Conservation (phyloP, 2,329 filamentous ascomycete genomes). For the Diaporthe capsici region DNA sequence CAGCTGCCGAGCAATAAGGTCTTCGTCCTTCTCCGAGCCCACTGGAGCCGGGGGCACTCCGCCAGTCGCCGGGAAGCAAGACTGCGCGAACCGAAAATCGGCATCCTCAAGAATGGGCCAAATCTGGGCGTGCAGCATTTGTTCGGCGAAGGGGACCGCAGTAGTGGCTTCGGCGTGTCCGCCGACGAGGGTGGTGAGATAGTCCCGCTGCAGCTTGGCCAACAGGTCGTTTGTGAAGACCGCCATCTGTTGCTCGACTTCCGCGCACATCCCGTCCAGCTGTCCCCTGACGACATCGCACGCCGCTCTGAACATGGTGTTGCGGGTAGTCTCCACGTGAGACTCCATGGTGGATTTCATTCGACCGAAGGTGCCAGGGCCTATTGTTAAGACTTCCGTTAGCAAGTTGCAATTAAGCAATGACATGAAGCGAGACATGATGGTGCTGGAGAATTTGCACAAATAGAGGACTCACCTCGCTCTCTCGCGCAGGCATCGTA, state of each 20-base stretch:
- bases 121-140: neutral
- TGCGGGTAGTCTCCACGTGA: constrained; percentile 57
- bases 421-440: neutral
- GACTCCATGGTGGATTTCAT: constrained; percentile 66
- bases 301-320: constrained; percentile 65
- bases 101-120: neutral
- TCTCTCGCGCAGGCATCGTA: constrained; percentile 63
- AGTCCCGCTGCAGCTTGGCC: constrained; percentile 17
- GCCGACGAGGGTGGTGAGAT: neutral
- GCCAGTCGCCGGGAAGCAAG: neutral
- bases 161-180: neutral
- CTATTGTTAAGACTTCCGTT: constrained; percentile 42
- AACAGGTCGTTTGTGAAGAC: neutral
- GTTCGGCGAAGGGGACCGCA: neutral
- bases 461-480: constrained; percentile 49
- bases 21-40: neutral
- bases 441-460: no score
- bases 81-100: constrained; percentile 1
- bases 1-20: constrained; percentile 5
- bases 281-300: constrained; percentile 55
- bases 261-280: constrained; percentile 54
- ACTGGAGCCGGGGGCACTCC: no score
- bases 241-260: neutral
- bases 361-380: constrained; percentile 60
- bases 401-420: neutral